Conservation (phyloP, 2,329 filamentous ascomycete species). For the Exophiala bonariae region DNA sequence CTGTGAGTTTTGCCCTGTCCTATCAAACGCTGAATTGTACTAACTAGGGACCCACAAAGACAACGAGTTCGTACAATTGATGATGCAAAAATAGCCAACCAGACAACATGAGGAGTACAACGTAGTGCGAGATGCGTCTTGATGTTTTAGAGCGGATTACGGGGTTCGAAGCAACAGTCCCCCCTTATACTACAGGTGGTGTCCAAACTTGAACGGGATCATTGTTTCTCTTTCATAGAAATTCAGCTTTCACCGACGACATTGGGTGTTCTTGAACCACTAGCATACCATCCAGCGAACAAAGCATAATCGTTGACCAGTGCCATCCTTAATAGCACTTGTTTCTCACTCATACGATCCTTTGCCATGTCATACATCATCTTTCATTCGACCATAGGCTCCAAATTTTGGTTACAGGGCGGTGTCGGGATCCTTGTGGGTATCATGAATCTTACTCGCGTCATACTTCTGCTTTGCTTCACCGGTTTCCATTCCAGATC, state of each 20-base stretch:
- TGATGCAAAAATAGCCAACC: slow-evolving; percentile 82
- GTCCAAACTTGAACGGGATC: slow-evolving; percentile 1
- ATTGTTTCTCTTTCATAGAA: slow-evolving; percentile 10
- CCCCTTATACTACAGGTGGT: too few species aligned
- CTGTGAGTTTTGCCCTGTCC: slow-evolving; percentile 57
- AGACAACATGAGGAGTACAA: slow-evolving; percentile 8
- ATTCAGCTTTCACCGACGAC: background rate
- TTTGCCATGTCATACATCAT: background rate
- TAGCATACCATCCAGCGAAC: background rate
- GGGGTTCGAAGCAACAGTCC: slow-evolving; percentile 1
- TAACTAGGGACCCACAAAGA: slow-evolving; percentile 52
- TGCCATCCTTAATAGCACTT: background rate
- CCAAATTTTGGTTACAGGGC: too few species aligned
- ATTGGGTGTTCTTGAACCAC: background rate
- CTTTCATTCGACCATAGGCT: background rate
- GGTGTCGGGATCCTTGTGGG: background rate
- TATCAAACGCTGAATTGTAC: background rate
- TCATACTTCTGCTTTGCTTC: slow-evolving; percentile 1
- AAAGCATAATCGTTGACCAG: slow-evolving; percentile 1
- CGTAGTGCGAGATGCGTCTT: slow-evolving; percentile 1
- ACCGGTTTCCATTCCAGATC: background rate
- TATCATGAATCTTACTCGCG: slow-evolving; percentile 7
- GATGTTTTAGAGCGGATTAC: slow-evolving; percentile 3
- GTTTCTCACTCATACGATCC: too few species aligned
- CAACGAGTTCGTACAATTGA: slow-evolving; percentile 91